These are phyloP conservation scores for Trametes sanguinea DNA, from an alignment of 768 basidiomycete species.

Conservation along the genomic window DNA sequence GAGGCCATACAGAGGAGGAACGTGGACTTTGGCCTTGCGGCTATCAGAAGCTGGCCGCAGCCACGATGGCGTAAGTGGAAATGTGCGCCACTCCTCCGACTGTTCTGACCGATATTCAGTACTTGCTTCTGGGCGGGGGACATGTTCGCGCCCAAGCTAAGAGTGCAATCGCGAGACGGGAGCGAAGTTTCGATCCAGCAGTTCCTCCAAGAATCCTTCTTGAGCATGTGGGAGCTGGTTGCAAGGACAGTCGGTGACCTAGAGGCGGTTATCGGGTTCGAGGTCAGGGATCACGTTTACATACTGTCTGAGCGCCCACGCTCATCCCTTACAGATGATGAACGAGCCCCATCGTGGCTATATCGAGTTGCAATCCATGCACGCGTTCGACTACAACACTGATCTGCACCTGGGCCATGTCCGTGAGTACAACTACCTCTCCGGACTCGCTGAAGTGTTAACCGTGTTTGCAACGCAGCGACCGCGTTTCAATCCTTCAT, in stretches of 20 bases:
- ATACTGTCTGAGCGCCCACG: neutral
- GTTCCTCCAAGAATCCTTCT: constrained; percentile 80
- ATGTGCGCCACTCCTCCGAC: neutral
- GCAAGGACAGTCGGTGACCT: constrained; percentile 70
- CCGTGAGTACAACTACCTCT: constrained; percentile 49
- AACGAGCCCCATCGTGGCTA: constrained; percentile 97
- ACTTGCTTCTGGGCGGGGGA: constrained; percentile 95
- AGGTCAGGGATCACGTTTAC: constrained; percentile 51
- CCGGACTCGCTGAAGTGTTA: neutral
- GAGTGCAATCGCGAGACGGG: constrained; percentile 48
- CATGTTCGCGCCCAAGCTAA: constrained; percentile 77
- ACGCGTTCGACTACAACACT: constrained; percentile 91
- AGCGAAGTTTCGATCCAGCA: constrained; percentile 67
- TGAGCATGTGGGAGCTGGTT: constrained; percentile 74
- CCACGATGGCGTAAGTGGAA: constrained; percentile 82
- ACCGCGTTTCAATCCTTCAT: constrained; percentile 88
- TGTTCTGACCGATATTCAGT: constrained; percentile 39
- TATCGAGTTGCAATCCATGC: constrained; percentile 76
- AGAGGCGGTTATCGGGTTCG: constrained; percentile 84
- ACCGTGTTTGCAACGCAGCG: constrained; percentile 43
- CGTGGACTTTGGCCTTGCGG: constrained; percentile 91
- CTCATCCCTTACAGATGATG: constrained; percentile 59
- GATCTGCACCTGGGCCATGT: constrained; percentile 84
- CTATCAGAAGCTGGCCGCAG: constrained; percentile 89
- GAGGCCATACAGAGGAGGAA: constrained; percentile 75